Conservation (phyloP, 2,329 filamentous ascomycete genomes). For the Ambrosiella xylebori region DNA sequence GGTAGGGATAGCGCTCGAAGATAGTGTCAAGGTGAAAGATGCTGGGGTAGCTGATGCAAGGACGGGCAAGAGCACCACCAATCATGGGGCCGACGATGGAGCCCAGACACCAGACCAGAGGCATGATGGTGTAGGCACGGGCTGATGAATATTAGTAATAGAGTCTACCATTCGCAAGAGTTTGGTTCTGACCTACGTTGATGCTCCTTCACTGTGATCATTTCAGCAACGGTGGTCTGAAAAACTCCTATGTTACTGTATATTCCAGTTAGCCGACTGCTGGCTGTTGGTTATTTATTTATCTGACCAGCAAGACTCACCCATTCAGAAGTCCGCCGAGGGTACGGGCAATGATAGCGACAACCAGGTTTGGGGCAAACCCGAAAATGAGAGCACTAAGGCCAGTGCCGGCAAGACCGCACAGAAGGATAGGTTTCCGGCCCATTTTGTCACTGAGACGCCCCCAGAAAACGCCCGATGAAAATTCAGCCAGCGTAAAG, state of each 20-base stretch:
- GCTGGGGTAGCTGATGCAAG: slow-evolving; percentile 63
- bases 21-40: slow-evolving; percentile 57
- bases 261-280: not conserved
- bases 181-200: slow-evolving; percentile 44
- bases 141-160: slow-evolving; percentile 30
- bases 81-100: slow-evolving; percentile 87
- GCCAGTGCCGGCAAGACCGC: slow-evolving; percentile 77
- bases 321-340: slow-evolving; percentile 86
- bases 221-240: slow-evolving; percentile 85
- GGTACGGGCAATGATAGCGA: slow-evolving; percentile 74
- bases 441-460: slow-evolving; percentile 80
- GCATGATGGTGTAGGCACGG: slow-evolving; percentile 93
- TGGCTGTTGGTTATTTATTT: not conserved
- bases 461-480: slow-evolving; percentile 84
- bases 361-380: slow-evolving; percentile 64
- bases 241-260: slow-evolving; percentile 78
- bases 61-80: slow-evolving; percentile 75
- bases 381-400: slow-evolving; percentile 87
- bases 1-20: slow-evolving; percentile 75
- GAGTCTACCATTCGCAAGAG: not conserved
- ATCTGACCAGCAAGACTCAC: slow-evolving; percentile 26
- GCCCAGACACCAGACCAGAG: slow-evolving; percentile 92
- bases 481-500: slow-evolving; percentile 91
- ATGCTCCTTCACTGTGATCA: slow-evolving; percentile 84
- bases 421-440: slow-evolving; percentile 79